These are phyloP conservation scores for Rhizopus stolonifer DNA, from an alignment of 371 early-diverging fungal species.

Conservation along the genomic window DNA sequence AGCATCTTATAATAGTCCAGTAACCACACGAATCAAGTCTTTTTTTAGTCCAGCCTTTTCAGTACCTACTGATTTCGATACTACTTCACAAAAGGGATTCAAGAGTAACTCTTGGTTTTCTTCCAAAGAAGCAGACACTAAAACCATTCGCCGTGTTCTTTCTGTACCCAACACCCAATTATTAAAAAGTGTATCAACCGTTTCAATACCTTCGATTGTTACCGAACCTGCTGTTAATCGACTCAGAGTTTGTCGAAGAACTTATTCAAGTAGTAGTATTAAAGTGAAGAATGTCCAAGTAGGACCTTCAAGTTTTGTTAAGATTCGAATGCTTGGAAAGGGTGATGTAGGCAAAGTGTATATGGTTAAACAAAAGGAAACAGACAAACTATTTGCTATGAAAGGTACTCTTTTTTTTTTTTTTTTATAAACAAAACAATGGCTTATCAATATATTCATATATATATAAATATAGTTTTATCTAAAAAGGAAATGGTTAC, in stretches of 20 bases:
- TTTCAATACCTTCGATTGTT: slow-evolving; percentile 18
- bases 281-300: slow-evolving; percentile 77
- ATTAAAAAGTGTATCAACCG: slow-evolving; percentile 20
- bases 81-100: slow-evolving; percentile 28
- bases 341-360: slow-evolving; percentile 96
- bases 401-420: too few species aligned
- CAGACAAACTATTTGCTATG: slow-evolving; percentile 86
- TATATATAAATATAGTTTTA: too few species aligned
- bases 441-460: too few species aligned
- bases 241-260: slow-evolving; percentile 40
- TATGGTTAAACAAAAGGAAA: slow-evolving; percentile 82
- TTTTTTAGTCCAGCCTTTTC: slow-evolving; percentile 33
- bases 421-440: too few species aligned
- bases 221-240: slow-evolving; percentile 12
- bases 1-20: slow-evolving; percentile 37
- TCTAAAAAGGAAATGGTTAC: slow-evolving; percentile 94
- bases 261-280: slow-evolving; percentile 76
- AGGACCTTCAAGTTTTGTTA: slow-evolving; percentile 79
- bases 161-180: slow-evolving; percentile 50
- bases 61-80: slow-evolving; percentile 36
- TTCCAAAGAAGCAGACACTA: slow-evolving; percentile 19
- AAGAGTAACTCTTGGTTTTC: slow-evolving; percentile 51
- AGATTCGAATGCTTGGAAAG: slow-evolving; percentile 84
- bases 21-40: slow-evolving; percentile 39
- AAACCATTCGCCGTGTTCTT: slow-evolving; percentile 49